Percentiles rank a stretch among this genome's conserved stretches.
These are phyloP conservation scores for Trichoderma erinaceum DNA, from an alignment of 495 filamentous ascomycete genomes.

Conservation along the genomic window DNA sequence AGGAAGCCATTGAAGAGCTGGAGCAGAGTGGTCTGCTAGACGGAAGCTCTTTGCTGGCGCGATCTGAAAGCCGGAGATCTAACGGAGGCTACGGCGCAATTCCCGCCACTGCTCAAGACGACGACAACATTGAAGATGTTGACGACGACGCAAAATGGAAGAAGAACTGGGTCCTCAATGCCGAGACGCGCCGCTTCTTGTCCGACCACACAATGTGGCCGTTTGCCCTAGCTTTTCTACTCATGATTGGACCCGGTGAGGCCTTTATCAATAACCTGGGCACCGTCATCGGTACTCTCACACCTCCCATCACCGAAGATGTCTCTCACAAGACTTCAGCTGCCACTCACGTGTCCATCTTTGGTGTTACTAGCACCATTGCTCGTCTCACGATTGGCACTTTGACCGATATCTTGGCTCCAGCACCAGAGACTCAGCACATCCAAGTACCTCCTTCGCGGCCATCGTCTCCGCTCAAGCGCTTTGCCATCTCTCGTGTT, in stretches of 20 bases:
- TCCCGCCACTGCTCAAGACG: conserved; percentile 29
- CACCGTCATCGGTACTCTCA: conserved; percentile 82
- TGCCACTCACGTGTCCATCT: conserved; percentile 85
- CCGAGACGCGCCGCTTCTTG: conserved; percentile 77
- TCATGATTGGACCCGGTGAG: conserved; percentile 89
- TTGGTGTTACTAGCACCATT: conserved; percentile 85
- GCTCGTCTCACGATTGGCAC: conserved; percentile 80
- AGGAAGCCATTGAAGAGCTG: conserved; percentile 77
- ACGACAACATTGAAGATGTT: conserved; percentile 31
- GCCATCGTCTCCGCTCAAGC: conserved; percentile 30
- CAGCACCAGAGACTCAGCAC: conserved; percentile 42
- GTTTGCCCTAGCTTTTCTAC: conserved; percentile 84
- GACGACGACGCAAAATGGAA: conserved; percentile 59
- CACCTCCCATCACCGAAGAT: conserved; percentile 49
- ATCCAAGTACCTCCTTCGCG: conserved; percentile 31
- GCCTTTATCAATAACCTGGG: conserved; percentile 97
- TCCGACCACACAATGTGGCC: conserved; percentile 91
- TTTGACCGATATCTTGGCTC: conserved; percentile 81
- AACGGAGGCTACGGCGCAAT: conserved; percentile 34
- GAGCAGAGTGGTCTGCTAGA: conserved; percentile 81
- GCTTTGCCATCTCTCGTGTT: conserved; percentile 66
- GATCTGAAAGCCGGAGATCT: conserved; percentile 25
- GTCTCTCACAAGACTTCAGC: conserved; percentile 52
- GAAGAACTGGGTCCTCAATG: conserved; percentile 81
- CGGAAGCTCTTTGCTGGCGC: conserved; percentile 34